These are phyloP conservation scores for Coriaria nepalensis DNA, from an alignment of 306 rosid genomes.

Conservation along the genomic window DNA sequence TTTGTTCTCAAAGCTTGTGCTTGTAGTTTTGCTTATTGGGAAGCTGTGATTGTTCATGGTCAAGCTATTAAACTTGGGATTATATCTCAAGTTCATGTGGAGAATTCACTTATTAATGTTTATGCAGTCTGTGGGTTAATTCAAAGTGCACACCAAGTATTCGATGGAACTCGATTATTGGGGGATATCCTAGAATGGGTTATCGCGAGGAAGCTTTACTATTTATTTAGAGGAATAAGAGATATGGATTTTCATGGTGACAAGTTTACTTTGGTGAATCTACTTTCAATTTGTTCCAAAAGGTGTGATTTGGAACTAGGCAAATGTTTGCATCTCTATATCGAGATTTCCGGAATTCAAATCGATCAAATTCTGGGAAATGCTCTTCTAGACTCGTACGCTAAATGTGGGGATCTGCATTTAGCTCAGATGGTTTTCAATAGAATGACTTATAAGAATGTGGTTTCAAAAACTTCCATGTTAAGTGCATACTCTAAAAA, in stretches of 20 bases:
- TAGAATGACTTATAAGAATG: constrained; percentile 35
- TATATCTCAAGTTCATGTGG: constrained; percentile 32
- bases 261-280: constrained; percentile 46
- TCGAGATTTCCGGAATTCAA: constrained; percentile 28
- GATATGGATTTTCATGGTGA: constrained; percentile 33
- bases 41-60: constrained; percentile 34
- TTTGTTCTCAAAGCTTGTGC: constrained; percentile 54
- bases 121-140: constrained; percentile 35
- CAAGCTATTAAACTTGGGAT: constrained; percentile 49
- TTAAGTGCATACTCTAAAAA: constrained; percentile 46
- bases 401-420: constrained; percentile 46
- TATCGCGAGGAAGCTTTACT: constrained; percentile 19
- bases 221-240: constrained; percentile 39
- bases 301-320: constrained; percentile 35
- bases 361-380: constrained; percentile 46
- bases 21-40: constrained; percentile 26
- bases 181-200: constrained; percentile 44
- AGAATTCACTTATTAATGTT: constrained; percentile 34
- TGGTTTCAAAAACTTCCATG: constrained; percentile 60
- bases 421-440: constrained; percentile 31
- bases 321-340: constrained; percentile 37
- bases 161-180: constrained; percentile 73
- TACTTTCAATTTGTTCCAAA: constrained; percentile 57
- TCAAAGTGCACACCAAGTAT: constrained; percentile 33
- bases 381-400: constrained; percentile 59